Conservation (phyloP, 768 basidiomycete species). For the Bullera alba region DNA sequence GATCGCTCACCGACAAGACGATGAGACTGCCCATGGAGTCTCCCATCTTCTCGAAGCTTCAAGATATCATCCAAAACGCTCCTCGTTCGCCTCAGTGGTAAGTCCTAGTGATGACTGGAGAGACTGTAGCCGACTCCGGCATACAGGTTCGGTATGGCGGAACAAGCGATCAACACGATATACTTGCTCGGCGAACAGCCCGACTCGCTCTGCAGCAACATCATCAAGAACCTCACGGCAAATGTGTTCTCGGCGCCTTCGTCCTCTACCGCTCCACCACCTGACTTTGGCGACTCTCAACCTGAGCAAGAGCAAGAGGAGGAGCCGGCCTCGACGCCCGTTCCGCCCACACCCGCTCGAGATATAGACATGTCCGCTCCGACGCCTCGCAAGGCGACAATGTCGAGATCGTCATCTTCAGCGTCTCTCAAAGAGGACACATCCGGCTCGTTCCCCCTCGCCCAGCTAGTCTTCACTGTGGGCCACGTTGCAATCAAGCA, state of each 20-base stretch:
- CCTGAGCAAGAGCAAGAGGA: background rate
- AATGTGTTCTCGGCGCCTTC: slow-evolving; percentile 55
- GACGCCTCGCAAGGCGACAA: slow-evolving; percentile 5
- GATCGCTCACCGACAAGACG: slow-evolving; percentile 79
- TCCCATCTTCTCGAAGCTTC: slow-evolving; percentile 73
- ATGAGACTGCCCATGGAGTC: slow-evolving; percentile 81
- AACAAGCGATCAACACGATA: slow-evolving; percentile 93
- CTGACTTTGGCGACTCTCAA: slow-evolving; percentile 7
- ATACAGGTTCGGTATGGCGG: slow-evolving; percentile 73
- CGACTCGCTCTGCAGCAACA: slow-evolving; percentile 67
- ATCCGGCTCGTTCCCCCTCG: slow-evolving; percentile 78
- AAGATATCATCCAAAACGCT: slow-evolving; percentile 70
- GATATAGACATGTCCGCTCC: background rate
- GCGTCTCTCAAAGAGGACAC: slow-evolving; percentile 9
- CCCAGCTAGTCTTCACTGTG: slow-evolving; percentile 89
- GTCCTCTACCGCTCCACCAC: slow-evolving; percentile 1
- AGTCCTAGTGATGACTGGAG: slow-evolving; percentile 1
- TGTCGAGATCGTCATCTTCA: slow-evolving; percentile 5
- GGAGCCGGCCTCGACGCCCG: background rate
- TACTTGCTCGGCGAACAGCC: slow-evolving; percentile 92
- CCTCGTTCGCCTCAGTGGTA: slow-evolving; percentile 81
- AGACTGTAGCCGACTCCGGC: background rate
- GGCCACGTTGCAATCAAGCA: slow-evolving; percentile 98
- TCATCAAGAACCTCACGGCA: slow-evolving; percentile 74
- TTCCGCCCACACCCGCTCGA: background rate